Evolutionary conservation across 495 filamentous ascomycete species (phyloP).

Genomic region (Friedmanniomyces simplex): DNA sequence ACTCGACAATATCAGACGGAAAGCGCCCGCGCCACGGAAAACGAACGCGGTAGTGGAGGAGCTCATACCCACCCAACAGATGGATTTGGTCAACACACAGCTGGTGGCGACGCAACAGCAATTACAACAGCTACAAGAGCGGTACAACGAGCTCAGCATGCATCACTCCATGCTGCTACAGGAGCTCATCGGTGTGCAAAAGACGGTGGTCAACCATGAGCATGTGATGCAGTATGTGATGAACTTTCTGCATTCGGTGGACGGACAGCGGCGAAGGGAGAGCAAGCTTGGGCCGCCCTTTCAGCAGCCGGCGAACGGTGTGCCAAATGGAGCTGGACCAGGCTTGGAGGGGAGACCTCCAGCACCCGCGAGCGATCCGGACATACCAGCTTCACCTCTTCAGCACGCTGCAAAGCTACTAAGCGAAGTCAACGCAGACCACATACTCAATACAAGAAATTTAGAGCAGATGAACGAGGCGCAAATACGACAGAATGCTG

Average conservation of each 20-base stretch:
- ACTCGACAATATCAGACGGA: constrained; percentile 90
- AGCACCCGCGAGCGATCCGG: constrained; percentile 37
- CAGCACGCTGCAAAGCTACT: constrained; percentile 86
- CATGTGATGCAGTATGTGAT: constrained; percentile 66
- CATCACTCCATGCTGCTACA: constrained; percentile 80
- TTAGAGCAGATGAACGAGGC: constrained; percentile 69
- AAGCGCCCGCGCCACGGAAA: constrained; percentile 88
- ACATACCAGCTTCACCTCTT: constrained; percentile 70
- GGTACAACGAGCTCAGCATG: constrained; percentile 72
- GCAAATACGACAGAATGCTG: constrained; percentile 44
- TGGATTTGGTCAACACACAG: constrained; percentile 79
- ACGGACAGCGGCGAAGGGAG: constrained; percentile 54
- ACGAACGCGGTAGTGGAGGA: constrained; percentile 55
- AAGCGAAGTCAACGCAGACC: constrained; percentile 66
- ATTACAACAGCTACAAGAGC: constrained; percentile 72
- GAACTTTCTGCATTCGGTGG: constrained; percentile 55
- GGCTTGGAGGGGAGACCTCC: background rate
- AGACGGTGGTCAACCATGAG: constrained; percentile 76
- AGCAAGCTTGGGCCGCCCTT: constrained; percentile 46
- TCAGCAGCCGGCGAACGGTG: constrained; percentile 20
- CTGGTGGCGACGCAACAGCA: constrained; percentile 85
- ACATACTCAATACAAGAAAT: constrained; percentile 61
- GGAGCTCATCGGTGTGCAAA: constrained; percentile 79
- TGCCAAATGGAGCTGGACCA: constrained; percentile 22
- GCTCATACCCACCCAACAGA: constrained; percentile 71